Evolutionary conservation across 805 yeast genomes (phyloP).

Genomic region (Starmerella floricola): DNA sequence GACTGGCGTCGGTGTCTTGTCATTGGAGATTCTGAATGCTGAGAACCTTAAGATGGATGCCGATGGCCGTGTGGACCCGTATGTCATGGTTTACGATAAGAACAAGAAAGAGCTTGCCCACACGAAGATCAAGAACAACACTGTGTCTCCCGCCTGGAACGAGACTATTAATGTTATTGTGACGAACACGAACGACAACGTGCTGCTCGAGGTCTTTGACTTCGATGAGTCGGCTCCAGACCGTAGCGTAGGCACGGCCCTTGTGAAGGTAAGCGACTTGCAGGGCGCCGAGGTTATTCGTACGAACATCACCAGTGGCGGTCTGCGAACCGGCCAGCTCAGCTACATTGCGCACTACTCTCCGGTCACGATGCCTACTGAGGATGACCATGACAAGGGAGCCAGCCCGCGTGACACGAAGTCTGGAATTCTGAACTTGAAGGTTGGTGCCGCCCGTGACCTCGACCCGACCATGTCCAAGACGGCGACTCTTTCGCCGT

Average conservation of each 20-base stretch:
- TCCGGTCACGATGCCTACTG: constrained; percentile 49
- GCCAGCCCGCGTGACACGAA: constrained; percentile 67
- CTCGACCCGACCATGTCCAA: constrained; percentile 31
- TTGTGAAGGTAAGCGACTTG: constrained; percentile 58
- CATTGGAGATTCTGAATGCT: constrained; percentile 55
- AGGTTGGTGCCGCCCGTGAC: constrained; percentile 50
- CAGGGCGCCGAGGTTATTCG: constrained; percentile 37
- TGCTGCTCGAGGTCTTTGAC: constrained; percentile 59
- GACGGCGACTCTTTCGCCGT: constrained; percentile 48
- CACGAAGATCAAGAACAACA: constrained; percentile 56
- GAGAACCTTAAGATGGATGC: constrained; percentile 52
- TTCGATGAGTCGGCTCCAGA: constrained; percentile 70
- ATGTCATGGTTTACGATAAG: constrained; percentile 54
- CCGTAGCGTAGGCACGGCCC: constrained; percentile 63
- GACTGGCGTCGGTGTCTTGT: constrained; percentile 78
- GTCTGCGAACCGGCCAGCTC: constrained; percentile 69
- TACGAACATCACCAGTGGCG: constrained; percentile 61
- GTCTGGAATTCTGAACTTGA: constrained; percentile 77
- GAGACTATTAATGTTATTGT: constrained; percentile 63
- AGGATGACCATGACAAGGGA: constrained; percentile 41
- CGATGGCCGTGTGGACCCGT: constrained; percentile 84
- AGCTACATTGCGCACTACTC: constrained; percentile 58
- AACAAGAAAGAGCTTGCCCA: constrained; percentile 43
- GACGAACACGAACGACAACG: constrained; percentile 68
- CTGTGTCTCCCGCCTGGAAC: constrained; percentile 70